Percentiles rank a stretch among this genome's conserved stretches.
phyloP scores from a whole-genome alignment of 371 early-diverging fungal genomes.

The Edhazardia aedis region DNA sequence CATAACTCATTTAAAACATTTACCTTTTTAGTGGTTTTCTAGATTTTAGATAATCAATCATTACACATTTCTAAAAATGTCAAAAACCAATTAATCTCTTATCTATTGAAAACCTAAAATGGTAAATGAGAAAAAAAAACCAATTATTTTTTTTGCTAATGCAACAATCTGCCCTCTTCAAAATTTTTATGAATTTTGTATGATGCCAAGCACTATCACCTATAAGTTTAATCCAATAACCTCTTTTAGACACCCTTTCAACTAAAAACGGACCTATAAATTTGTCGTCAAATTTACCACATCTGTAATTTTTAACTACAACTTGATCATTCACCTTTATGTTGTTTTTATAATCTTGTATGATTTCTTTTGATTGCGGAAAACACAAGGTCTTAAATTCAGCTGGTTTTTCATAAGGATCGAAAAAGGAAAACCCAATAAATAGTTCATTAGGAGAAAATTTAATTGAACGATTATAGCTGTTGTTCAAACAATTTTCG shows the following conservation, averaged over 20 bases:
- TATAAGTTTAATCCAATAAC: background rate
- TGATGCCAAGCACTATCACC: no score
- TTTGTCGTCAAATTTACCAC: background rate
- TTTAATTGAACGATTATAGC: background rate
- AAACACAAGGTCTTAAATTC: background rate
- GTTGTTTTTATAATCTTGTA: background rate
- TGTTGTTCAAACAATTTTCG: background rate
- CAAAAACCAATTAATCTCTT: no score
- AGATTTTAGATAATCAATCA: no score
- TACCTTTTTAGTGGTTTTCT: no score
- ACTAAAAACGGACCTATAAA: background rate
- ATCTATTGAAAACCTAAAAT: no score
- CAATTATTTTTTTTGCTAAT: no score
- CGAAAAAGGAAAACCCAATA: background rate
- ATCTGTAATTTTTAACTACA: background rate
- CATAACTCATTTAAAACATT: no score
- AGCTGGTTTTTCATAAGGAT: background rate
- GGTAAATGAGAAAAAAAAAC: no score
- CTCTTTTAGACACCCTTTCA: background rate
- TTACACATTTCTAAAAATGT: no score
- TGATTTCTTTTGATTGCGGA: background rate
- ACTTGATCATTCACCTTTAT: background rate
- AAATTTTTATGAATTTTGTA: no score
- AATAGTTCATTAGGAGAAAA: background rate
- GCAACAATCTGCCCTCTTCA: no score